Percentiles rank a stretch among this genome's conserved stretches.
Conservation (phyloP, 805 yeast species). For the Wickerhamomyces hampshirensis region DNA sequence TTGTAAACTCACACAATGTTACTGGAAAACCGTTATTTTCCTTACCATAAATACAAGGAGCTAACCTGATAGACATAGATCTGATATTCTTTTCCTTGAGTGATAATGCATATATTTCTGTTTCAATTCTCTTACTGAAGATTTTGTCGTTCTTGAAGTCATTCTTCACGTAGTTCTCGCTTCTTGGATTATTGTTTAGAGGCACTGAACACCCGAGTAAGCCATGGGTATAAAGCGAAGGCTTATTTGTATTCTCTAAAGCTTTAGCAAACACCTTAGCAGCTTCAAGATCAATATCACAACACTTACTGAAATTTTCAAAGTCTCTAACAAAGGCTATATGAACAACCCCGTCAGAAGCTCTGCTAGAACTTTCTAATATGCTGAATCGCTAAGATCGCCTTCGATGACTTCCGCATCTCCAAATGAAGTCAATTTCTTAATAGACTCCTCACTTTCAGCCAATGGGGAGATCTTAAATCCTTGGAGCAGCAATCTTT, state of each 20-base stretch:
- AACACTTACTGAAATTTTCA: constrained; percentile 12
- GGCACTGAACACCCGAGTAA: constrained; percentile 7
- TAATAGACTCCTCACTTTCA: constrained; percentile 28
- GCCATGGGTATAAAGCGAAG: constrained; percentile 27
- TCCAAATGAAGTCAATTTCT: constrained; percentile 23
- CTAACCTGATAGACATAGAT: constrained; percentile 24
- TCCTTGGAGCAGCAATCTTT: constrained; percentile 21
- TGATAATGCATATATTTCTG: constrained; percentile 14
- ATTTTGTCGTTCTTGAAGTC: neutral
- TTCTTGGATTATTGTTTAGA: constrained; percentile 8
- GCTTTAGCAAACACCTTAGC: constrained; percentile 26
- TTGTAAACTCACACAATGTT: constrained; percentile 23
- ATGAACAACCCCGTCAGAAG: constrained; percentile 34
- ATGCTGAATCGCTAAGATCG: constrained; percentile 25
- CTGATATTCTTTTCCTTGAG: constrained; percentile 26
- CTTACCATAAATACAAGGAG: constrained; percentile 34
- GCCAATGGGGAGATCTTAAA: constrained; percentile 28
- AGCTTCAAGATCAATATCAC: constrained; percentile 25
- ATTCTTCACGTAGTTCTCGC: too few relatives aligned
- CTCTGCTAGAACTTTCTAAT: constrained; percentile 24
- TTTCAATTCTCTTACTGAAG: constrained; percentile 8
- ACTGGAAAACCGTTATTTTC: constrained; percentile 26
- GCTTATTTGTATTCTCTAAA: constrained; percentile 26
- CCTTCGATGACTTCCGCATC: constrained; percentile 26
- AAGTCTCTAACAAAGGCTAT: constrained; percentile 32